Evolutionary conservation across 2,329 filamentous ascomycete species (phyloP).

Genomic region (Claviceps pusilla): DNA sequence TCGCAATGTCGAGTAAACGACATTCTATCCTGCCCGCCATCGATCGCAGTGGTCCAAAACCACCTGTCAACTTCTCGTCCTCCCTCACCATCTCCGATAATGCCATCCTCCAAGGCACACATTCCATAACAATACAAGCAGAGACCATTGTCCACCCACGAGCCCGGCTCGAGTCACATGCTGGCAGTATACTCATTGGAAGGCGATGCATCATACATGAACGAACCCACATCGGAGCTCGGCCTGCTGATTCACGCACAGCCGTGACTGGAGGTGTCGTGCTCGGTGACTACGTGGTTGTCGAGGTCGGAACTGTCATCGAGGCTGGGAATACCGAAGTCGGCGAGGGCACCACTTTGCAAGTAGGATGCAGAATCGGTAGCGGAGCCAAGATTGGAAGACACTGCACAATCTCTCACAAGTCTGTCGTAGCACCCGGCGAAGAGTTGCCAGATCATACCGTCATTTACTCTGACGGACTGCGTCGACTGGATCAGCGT

Average conservation of each 20-base stretch:
- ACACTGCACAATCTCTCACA: slow-evolving; percentile 57
- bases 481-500: slow-evolving; percentile 41
- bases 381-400: slow-evolving; percentile 47
- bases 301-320: slow-evolving; percentile 45
- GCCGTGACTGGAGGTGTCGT: slow-evolving; percentile 32
- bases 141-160: slow-evolving; percentile 79
- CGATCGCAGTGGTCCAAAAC: slow-evolving; percentile 39
- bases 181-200: slow-evolving; percentile 67
- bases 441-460: slow-evolving; percentile 49
- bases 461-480: slow-evolving; percentile 53
- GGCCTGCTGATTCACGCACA: slow-evolving; percentile 13
- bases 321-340: slow-evolving; percentile 48
- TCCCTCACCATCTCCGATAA: slow-evolving; percentile 47
- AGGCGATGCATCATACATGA: slow-evolving; percentile 74
- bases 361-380: slow-evolving; percentile 45
- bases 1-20: slow-evolving; percentile 31
- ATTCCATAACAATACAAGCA: slow-evolving; percentile 64
- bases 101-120: slow-evolving; percentile 50
- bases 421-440: slow-evolving; percentile 41
- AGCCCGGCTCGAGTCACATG: slow-evolving; percentile 59
- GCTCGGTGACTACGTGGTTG: slow-evolving; percentile 44
- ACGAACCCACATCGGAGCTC: slow-evolving; percentile 39
- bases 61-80: slow-evolving; percentile 46
- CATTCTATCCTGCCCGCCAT: slow-evolving; percentile 40
- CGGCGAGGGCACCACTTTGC: slow-evolving; percentile 44